phyloP scores from a whole-genome alignment of 2,329 filamentous ascomycete species.

The Penicillium hesseltinei region DNA sequence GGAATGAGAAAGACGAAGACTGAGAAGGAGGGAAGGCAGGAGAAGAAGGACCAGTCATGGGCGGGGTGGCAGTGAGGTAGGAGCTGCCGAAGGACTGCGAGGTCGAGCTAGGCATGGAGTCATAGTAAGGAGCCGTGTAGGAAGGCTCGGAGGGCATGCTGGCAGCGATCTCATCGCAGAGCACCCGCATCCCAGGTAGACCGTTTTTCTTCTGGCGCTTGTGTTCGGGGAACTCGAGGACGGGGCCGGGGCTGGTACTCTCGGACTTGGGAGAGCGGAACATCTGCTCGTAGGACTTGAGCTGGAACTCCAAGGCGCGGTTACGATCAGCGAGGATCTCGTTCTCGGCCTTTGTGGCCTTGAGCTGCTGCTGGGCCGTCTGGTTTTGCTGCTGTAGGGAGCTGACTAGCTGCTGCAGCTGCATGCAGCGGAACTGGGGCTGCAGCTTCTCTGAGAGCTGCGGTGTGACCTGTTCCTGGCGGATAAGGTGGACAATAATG shows the following conservation, averaged over 20 bases:
- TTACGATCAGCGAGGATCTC: constrained; percentile 36
- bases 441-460: constrained; percentile 41
- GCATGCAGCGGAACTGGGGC: constrained; percentile 40
- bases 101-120: constrained; percentile 24
- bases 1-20: constrained; percentile 26
- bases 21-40: constrained; percentile 32
- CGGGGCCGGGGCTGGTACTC: constrained; percentile 25
- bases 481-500: constrained; percentile 37
- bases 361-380: constrained; percentile 34
- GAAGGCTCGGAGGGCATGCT: constrained; percentile 24
- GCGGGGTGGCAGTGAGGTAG: constrained; percentile 34
- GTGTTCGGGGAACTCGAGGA: constrained; percentile 28
- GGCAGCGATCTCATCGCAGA: constrained; percentile 36
- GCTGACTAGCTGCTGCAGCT: constrained; percentile 36
- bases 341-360: constrained; percentile 36
- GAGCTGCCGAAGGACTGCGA: constrained; percentile 32
- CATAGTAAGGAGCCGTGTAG: constrained; percentile 16
- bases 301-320: constrained; percentile 38
- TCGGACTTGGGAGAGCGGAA: constrained; percentile 39
- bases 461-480: constrained; percentile 36
- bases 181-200: constrained; percentile 36
- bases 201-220: constrained; percentile 31
- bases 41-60: constrained; percentile 37
- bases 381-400: constrained; percentile 41
- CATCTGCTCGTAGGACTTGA: constrained; percentile 41